These are phyloP conservation scores for Diutina rugosa DNA, from an alignment of 1,139 yeast genomes.

Conservation along the genomic window DNA sequence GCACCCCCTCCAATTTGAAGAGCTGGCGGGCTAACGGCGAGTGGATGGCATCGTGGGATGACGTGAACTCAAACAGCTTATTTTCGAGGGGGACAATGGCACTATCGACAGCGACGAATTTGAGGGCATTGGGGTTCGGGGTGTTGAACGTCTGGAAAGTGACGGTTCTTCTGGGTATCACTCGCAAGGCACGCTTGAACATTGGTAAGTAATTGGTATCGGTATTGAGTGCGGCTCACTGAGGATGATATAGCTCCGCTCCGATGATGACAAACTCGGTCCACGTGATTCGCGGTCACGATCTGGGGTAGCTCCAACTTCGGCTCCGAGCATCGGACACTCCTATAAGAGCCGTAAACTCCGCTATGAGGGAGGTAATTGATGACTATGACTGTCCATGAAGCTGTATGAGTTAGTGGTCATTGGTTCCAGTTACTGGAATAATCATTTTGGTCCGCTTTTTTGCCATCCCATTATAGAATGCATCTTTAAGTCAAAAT, in stretches of 20 bases:
- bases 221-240: background rate
- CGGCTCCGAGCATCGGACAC: background rate
- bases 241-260: background rate
- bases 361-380: too few relatives aligned
- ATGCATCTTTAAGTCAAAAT: too few relatives aligned
- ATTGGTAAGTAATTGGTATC: too few relatives aligned
- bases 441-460: too few relatives aligned
- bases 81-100: conserved; percentile 52
- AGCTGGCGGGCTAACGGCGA: conserved; percentile 77
- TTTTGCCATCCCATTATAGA: too few relatives aligned
- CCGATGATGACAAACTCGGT: background rate
- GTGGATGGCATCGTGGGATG: conserved; percentile 56
- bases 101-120: conserved; percentile 44
- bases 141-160: conserved; percentile 43
- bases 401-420: too few relatives aligned
- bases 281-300: background rate
- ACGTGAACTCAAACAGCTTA: conserved; percentile 50
- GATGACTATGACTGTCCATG: too few relatives aligned
- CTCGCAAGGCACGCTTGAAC: background rate
- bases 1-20: conserved; percentile 77
- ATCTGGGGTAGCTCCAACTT: background rate
- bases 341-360: too few relatives aligned
- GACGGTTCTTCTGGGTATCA: conserved; percentile 11
- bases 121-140: conserved; percentile 87
- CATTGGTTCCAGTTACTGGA: too few relatives aligned